Evolutionary conservation across 768 basidiomycete genomes (phyloP).

Genomic region (Symmetrospora coprosmae): DNA sequence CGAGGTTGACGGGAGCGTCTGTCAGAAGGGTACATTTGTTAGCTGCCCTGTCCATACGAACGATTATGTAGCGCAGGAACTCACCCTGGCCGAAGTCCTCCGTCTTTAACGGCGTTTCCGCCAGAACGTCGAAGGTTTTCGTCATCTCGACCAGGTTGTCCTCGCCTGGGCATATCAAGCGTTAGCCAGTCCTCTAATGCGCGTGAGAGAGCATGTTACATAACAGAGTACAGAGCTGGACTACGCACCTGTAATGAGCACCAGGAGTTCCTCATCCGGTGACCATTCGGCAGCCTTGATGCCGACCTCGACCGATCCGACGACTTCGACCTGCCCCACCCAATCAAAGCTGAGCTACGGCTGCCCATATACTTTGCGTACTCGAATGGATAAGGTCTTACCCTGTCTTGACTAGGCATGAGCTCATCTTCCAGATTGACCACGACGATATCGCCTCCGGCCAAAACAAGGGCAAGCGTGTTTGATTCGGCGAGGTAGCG

Average conservation of each 20-base stretch:
- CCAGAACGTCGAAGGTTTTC: conserved; percentile 69
- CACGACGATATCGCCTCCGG: conserved; percentile 69
- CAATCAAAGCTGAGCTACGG: background rate
- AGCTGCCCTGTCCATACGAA: too few relatives aligned
- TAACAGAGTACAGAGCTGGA: background rate
- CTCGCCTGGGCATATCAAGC: conserved; percentile 43
- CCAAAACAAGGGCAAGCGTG: conserved; percentile 52
- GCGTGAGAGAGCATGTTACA: background rate
- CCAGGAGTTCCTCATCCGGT: conserved; percentile 77
- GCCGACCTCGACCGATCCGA: conserved; percentile 74
- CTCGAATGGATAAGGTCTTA: conserved; percentile 41
- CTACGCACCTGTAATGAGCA: conserved; percentile 59
- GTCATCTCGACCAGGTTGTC: conserved; percentile 78
- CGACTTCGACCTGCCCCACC: conserved; percentile 57
- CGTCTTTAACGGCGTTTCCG: conserved; percentile 58
- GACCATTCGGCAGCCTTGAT: conserved; percentile 74
- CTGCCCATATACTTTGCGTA: background rate
- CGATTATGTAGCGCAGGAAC: conserved; percentile 25
- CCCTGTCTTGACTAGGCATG: background rate
- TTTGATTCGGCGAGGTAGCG: conserved; percentile 59
- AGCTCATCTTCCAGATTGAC: conserved; percentile 39
- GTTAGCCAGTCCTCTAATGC: background rate
- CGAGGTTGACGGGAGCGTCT: conserved; percentile 87
- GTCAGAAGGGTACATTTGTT: too few relatives aligned
- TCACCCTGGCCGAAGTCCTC: conserved; percentile 73